Evolutionary conservation across 345 rosid species (phyloP).

Genomic region (Hibiscus syriacus): DNA sequence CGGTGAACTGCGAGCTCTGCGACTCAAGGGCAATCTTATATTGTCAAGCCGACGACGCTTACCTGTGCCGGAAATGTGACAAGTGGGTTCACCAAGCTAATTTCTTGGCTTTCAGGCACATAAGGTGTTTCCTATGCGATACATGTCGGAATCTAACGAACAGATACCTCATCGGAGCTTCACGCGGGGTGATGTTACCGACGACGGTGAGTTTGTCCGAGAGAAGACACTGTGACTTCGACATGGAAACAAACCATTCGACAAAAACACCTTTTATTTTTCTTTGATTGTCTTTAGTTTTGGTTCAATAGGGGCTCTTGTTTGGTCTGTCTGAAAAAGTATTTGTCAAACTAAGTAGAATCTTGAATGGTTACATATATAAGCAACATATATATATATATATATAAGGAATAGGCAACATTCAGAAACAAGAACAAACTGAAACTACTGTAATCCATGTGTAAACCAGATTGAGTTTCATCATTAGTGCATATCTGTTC

Average conservation of each 20-base stretch:
- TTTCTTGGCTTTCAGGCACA: slow-evolving; percentile 69
- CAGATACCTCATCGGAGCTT: slow-evolving; percentile 46
- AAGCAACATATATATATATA: background rate
- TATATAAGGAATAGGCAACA: background rate
- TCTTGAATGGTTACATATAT: background rate
- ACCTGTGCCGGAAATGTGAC: slow-evolving; percentile 59
- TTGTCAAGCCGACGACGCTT: slow-evolving; percentile 79
- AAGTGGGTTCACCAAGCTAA: slow-evolving; percentile 73
- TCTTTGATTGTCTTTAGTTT: slow-evolving; percentile 34
- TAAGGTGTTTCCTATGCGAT: slow-evolving; percentile 58
- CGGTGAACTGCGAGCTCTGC: slow-evolving; percentile 59
- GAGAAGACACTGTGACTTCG: slow-evolving; percentile 20
- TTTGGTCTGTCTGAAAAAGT: background rate
- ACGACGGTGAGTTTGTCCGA: slow-evolving; percentile 18
- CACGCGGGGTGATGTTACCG: slow-evolving; percentile 32
- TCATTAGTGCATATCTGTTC: background rate
- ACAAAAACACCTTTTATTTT: slow-evolving; percentile 41
- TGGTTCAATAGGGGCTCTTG: background rate
- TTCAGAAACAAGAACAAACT: background rate
- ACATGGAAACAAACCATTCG: slow-evolving; percentile 18
- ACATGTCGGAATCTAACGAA: slow-evolving; percentile 56
- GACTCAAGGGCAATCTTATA: slow-evolving; percentile 44
- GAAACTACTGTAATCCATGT: too few relatives aligned
- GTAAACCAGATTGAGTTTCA: background rate
- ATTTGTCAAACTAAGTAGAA: background rate